Evolutionary conservation across 2,329 filamentous ascomycete genomes (phyloP), one percentile per base, ranked within the genome.

Genomic region (Fusarium armeniacum): DNA sequence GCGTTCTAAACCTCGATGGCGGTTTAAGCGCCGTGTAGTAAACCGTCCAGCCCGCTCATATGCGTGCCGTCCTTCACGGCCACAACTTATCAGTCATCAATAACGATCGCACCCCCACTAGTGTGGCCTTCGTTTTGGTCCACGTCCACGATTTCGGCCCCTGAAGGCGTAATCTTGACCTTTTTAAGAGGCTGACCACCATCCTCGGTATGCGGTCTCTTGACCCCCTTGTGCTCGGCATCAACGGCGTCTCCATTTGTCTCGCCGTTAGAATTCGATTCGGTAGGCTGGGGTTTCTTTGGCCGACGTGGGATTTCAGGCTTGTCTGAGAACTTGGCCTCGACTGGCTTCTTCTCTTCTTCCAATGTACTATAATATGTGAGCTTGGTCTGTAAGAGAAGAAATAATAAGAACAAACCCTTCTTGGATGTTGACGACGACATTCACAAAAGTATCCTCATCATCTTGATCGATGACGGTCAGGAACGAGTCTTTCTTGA

Each of bases 391-490:
- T 12, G 38, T 33, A 16, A 45, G 33, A 33, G 45, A 13, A 16
- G 18, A 35, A 28, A 54, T 16, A 50, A 49, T 45, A 10, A 80
- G 86, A 9, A 80, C 86, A 56, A 83, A 90, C 87, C 85, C 82
- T 77, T 89, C 85, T 72, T 89, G 85, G 55, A 93, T 84, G 68
- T 88, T 86, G 16, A 98, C 83, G 53, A 95, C 86, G 3, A 98
- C 85, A 69, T 98, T 95, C 58, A 97, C 91, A 64, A 92, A 90
- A 0, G 91, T 86, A 49, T 88, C 84, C 1, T 91, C 85, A 43
- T 93, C 91, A 55, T 94, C 91, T 47, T 93, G 91, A 59, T 97
- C 96, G n/a, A 91, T 90, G 54, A 98, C 83, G 0, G 93, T 97
- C 68, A 98, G 80, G 77, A 97, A 95, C 54, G 86, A 90, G 69